Conservation (phyloP, 2,329 filamentous ascomycete genomes). For the Aurifilum marmelostoma region DNA sequence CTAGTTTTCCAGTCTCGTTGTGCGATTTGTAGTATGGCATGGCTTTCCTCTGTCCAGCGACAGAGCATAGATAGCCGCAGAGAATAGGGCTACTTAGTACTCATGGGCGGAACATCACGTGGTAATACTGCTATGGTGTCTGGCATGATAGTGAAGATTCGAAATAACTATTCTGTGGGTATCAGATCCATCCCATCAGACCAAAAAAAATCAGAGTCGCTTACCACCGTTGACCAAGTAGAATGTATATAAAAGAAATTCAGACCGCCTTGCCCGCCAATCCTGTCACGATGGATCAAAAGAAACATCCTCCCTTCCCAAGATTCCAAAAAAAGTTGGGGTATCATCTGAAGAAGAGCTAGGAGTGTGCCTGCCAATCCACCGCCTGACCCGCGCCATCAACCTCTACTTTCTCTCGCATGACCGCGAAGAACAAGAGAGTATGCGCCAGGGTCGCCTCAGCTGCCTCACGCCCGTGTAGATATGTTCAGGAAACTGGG, state of each 20-base stretch:
- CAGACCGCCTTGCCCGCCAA: neutral
- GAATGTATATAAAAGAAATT: neutral
- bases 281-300: constrained; percentile 5
- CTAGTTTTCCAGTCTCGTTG: neutral
- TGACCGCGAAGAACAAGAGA: neutral
- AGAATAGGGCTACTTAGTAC: too few species aligned
- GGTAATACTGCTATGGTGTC: neutral
- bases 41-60: neutral
- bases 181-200: constrained; percentile 22
- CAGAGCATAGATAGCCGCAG: too few species aligned
- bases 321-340: constrained; percentile 2
- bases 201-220: constrained; percentile 8
- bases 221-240: neutral
- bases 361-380: constrained; percentile 12
- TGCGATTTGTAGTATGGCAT: neutral
- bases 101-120: too few species aligned
- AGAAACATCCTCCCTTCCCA: neutral
- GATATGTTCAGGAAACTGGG: neutral
- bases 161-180: constrained; percentile 20
- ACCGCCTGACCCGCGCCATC: neutral
- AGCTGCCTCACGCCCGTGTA: neutral
- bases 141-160: neutral
- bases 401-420: neutral
- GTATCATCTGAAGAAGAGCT: constrained; percentile 12
- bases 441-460: neutral